phyloP scores from a whole-genome alignment of 2,329 filamentous ascomycete species.

The Microascus cirrosus region DNA sequence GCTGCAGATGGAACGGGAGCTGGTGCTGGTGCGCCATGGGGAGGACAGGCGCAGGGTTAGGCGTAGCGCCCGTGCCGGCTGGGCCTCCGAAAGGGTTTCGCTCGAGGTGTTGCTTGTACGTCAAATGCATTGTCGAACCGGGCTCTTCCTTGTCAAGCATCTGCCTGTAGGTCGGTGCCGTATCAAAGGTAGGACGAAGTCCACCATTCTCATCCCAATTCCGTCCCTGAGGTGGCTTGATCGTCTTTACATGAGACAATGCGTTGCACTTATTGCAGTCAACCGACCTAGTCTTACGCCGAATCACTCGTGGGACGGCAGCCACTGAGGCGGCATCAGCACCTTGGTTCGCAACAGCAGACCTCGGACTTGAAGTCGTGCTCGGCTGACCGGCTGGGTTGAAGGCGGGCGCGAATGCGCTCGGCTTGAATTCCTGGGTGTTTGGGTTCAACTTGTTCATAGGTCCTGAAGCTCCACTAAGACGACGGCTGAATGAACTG shows the following conservation, averaged over 20 bases:
- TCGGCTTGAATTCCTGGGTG: constrained; percentile 74
- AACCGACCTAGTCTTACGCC: constrained; percentile 61
- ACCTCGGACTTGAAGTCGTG: constrained; percentile 60
- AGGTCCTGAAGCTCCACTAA: constrained; percentile 38
- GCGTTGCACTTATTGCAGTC: constrained; percentile 59
- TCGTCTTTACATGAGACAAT: constrained; percentile 39
- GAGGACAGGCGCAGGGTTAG: constrained; percentile 57
- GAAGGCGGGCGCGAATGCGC: constrained; percentile 69
- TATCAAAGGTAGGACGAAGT: constrained; percentile 76
- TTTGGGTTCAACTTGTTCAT: constrained; percentile 52
- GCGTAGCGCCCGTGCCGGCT: constrained; percentile 40
- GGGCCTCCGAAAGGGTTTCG: constrained; percentile 43
- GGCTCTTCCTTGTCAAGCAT: constrained; percentile 58
- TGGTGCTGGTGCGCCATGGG: constrained; percentile 75
- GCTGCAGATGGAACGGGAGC: constrained; percentile 71
- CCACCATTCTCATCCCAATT: constrained; percentile 69
- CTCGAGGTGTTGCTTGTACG: constrained; percentile 73
- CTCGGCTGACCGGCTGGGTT: constrained; percentile 57
- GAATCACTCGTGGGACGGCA: constrained; percentile 42
- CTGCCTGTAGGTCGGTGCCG: constrained; percentile 73
- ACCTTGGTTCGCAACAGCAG: constrained; percentile 37
- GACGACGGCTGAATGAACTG: constrained; percentile 38
- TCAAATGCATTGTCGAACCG: constrained; percentile 51
- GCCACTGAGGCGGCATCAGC: constrained; percentile 8
- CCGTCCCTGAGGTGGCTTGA: constrained; percentile 38